These are phyloP conservation scores for Capillidium rhysosporum DNA, from an alignment of 371 early-diverging fungal genomes.

Conservation along the genomic window DNA sequence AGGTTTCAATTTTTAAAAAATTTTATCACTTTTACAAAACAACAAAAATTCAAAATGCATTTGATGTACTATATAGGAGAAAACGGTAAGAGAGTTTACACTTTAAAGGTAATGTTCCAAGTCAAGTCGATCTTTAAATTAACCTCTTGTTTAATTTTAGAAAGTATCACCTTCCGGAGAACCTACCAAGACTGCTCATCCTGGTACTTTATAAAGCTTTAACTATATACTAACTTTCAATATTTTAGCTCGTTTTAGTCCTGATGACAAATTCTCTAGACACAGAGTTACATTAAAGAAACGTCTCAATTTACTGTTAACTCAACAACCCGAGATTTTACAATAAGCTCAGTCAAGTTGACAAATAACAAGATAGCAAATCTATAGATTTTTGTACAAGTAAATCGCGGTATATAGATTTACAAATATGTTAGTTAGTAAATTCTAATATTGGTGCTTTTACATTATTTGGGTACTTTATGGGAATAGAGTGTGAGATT, in stretches of 20 bases:
- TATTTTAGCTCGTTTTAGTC: conserved; percentile 90
- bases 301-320: conserved; percentile 71
- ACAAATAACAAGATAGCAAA: too few species aligned
- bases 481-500: too few species aligned
- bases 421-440: too few species aligned
- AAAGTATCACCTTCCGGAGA: conserved; percentile 57
- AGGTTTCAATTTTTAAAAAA: too few species aligned
- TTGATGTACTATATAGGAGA: conserved; percentile 76
- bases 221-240: too few species aligned
- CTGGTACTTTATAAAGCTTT: too few species aligned
- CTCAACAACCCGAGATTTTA: conserved; percentile 33
- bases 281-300: conserved; percentile 95
- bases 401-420: too few species aligned
- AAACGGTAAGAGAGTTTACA: conserved; percentile 84
- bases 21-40: not conserved
- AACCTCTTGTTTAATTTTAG: conserved; percentile 17
- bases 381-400: too few species aligned
- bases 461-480: too few species aligned
- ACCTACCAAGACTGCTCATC: conserved; percentile 89
- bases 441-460: too few species aligned
- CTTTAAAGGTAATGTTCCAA: conserved; percentile 59
- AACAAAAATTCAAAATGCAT: conserved; percentile 44
- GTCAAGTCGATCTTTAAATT: conserved; percentile 4
- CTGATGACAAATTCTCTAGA: conserved; percentile 96
- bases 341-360: too few species aligned